A percentile compares a stretch with the other conserved stretches of the same genome.
These are phyloP conservation scores for Plasmodium falciparum DNA, from an alignment of 169 alveolate species.

Conservation along the genomic window DNA sequence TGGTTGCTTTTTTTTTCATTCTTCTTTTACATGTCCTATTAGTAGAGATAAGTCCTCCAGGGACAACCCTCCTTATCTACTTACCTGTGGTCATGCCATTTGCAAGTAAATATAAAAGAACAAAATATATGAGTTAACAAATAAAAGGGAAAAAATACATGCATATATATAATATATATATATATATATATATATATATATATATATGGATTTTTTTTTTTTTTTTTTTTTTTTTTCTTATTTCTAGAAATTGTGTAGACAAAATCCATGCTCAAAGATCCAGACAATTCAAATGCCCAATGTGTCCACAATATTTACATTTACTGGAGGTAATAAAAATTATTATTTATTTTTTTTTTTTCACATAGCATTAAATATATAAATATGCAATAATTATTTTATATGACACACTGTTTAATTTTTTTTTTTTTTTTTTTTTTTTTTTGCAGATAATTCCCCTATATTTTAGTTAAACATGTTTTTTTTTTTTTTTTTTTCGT, in stretches of 20 bases:
- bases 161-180: not conserved
- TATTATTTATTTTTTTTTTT: not conserved
- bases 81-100: slow-evolving; percentile 80
- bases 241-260: slow-evolving; percentile 63
- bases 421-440: not conserved
- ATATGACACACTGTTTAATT: too few species aligned
- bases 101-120: slow-evolving; percentile 66
- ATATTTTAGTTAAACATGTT: slow-evolving; percentile 28
- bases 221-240: not conserved
- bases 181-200: not conserved
- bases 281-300: slow-evolving; percentile 72
- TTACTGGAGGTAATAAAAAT: slow-evolving; percentile 34
- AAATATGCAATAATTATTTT: too few species aligned
- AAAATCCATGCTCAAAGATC: slow-evolving; percentile 75
- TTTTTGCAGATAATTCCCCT: slow-evolving; percentile 54
- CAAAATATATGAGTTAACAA: not conserved
- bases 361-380: not conserved
- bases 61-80: slow-evolving; percentile 73
- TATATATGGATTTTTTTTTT: not conserved
- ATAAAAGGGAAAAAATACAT: not conserved
- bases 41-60: slow-evolving; percentile 76
- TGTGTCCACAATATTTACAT: slow-evolving; percentile 72
- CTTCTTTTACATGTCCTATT: slow-evolving; percentile 80
- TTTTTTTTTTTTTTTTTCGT: not conserved
- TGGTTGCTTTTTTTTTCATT: slow-evolving; percentile 77